Percentiles rank a stretch among this genome's conserved stretches.
Conservation (phyloP, 495 filamentous ascomycete genomes). For the Talaromyces wortmannii region DNA sequence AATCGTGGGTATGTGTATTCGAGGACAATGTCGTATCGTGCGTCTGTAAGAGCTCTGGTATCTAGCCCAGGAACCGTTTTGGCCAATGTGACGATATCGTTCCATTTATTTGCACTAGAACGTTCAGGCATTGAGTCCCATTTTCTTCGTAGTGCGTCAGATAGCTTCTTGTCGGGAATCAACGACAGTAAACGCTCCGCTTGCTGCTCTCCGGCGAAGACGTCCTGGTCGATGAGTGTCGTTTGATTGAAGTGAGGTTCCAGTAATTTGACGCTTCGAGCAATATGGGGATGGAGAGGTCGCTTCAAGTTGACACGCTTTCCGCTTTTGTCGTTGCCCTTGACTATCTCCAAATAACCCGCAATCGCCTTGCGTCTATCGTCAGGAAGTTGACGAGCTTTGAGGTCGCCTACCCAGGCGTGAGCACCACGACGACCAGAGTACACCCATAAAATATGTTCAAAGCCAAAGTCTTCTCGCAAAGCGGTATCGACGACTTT, state of each 20-base stretch:
- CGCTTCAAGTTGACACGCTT: constrained; percentile 83
- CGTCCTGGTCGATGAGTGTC: constrained; percentile 78
- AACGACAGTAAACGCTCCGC: constrained; percentile 69
- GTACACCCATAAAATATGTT: constrained; percentile 97
- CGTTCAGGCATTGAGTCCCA: constrained; percentile 81
- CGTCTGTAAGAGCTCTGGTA: constrained; percentile 62
- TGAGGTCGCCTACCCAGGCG: constrained; percentile 97
- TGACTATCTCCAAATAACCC: constrained; percentile 79
- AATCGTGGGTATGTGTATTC: constrained; percentile 98
- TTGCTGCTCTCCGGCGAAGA: constrained; percentile 61
- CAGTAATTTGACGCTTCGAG: constrained; percentile 77
- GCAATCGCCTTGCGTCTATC: constrained; percentile 74
- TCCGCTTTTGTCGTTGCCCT: constrained; percentile 73
- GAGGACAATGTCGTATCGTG: constrained; percentile 88
- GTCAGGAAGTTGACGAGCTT: constrained; percentile 77
- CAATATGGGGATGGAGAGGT: constrained; percentile 85
- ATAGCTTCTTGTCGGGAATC: constrained; percentile 69
- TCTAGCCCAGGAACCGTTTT: constrained; percentile 63
- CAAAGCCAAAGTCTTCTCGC: constrained; percentile 90
- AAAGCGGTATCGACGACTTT: constrained; percentile 84
- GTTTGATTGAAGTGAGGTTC: constrained; percentile 72
- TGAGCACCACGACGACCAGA: constrained; percentile 93
- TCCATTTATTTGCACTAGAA: constrained; percentile 74
- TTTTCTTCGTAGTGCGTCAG: constrained; percentile 73
- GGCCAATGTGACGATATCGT: constrained; percentile 82